These are phyloP conservation scores for Acidiella bohemica DNA, from an alignment of 495 filamentous ascomycete genomes.

Conservation along the genomic window DNA sequence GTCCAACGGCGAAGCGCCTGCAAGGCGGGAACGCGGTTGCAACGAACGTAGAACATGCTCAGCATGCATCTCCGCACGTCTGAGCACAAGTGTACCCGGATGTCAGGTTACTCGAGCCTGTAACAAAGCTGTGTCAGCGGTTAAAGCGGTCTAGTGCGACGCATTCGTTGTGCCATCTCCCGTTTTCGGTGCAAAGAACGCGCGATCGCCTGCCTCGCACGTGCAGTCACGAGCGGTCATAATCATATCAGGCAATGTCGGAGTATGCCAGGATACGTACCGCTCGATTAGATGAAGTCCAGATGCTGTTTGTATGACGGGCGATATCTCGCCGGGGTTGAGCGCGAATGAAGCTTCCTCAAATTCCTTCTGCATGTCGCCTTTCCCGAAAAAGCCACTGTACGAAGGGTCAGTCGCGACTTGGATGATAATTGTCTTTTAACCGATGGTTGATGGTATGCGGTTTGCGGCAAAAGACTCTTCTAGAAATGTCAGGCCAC, in stretches of 20 bases:
- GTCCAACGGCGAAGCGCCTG: too few species aligned
- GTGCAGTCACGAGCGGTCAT: too few species aligned
- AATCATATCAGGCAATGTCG: too few species aligned
- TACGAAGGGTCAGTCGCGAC: not conserved
- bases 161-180: constrained; percentile 1
- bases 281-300: constrained; percentile 92
- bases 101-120: constrained; percentile 8
- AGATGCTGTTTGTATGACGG: constrained; percentile 79
- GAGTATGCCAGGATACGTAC: constrained; percentile 39
- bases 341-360: constrained; percentile 87
- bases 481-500: too few species aligned
- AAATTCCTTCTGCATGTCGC: constrained; percentile 99
- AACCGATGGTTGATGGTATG: too few species aligned
- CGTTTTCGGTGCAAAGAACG: not conserved
- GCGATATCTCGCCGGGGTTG: constrained; percentile 70
- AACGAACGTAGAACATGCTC: not conserved
- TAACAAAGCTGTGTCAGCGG: constrained; percentile 1
- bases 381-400: constrained; percentile 78
- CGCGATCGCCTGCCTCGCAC: not conserved
- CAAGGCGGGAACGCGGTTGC: too few species aligned
- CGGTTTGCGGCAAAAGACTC: too few species aligned
- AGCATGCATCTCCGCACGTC: not conserved
- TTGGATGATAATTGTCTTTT: not conserved
- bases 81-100: not conserved
- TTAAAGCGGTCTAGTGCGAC: not conserved